Conservation (phyloP, 2,329 filamentous ascomycete genomes). For the Beauveria caledonica region DNA sequence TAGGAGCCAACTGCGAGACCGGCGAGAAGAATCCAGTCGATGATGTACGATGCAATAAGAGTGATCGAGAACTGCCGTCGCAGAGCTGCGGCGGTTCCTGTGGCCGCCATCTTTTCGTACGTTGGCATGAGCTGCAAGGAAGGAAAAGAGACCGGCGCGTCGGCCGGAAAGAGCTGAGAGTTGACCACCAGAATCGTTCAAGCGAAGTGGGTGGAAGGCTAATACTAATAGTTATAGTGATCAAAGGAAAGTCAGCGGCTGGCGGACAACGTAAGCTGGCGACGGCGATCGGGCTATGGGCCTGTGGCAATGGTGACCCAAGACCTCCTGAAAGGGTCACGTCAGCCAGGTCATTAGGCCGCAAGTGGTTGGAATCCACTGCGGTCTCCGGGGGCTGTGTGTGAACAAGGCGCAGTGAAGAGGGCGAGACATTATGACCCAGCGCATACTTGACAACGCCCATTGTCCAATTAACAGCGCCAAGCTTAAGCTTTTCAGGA, state of each 20-base stretch:
- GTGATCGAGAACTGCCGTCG: constrained; percentile 23
- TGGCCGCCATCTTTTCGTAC: constrained; percentile 22
- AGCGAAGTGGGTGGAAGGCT: not conserved
- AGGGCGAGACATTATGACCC: not conserved
- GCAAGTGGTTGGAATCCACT: not conserved
- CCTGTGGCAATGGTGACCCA: not conserved
- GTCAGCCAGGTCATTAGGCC: not conserved
- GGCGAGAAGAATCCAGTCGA: constrained; percentile 67
- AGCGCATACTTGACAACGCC: not conserved
- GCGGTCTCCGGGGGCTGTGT: not conserved
- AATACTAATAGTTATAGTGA: not conserved
- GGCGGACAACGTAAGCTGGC: constrained; percentile 5
- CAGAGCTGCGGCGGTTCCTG: constrained; percentile 15
- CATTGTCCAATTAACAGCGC: not conserved
- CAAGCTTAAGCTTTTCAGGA: not conserved
- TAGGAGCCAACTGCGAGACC: constrained; percentile 48
- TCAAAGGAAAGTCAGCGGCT: not conserved
- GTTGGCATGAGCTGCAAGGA: constrained; percentile 16
- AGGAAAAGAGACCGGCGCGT: not conserved
- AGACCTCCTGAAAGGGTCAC: not conserved
- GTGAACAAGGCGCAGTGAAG: constrained; percentile 4
- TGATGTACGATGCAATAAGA: constrained; percentile 55
- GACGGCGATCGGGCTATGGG: not conserved
- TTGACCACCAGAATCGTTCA: not conserved
- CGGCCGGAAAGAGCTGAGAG: not conserved